Base-by-base conservation (phyloP, 139 green algal genomes). In the Coelastrella sp. region DNA sequence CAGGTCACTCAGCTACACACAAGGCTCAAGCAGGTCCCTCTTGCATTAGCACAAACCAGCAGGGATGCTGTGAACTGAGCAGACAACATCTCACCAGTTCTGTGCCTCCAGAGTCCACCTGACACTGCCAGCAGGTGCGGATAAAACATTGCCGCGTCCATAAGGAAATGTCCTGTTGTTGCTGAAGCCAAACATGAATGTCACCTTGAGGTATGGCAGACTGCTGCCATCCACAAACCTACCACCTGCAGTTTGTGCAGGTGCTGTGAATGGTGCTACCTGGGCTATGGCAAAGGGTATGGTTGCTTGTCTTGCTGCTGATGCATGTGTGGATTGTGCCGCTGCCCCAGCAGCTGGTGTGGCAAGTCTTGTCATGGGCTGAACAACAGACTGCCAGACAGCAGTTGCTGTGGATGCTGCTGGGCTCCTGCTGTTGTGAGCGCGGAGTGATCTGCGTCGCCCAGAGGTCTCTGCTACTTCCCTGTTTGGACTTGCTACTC, bases 141-240 rank as follows among this genome's bases (percentile, higher is more conserved):
- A 50, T 25, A 86, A 38, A 25, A 15, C 62, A 50, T 59, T 19
- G 35, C 68, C 67, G 50, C 48, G 30, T 25, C 80, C 80, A 63
- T 86, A 86, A 6, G 80, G 45, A 23, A 80, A 86, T 6, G 80
- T 80, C 80, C 80, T 86, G 80, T 80, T 80, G 45, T n/a, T 51
- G 1, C 40, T 80, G 45, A 86, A 80, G 35, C 80, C 80, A 68
- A 86, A 86, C 45, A 80, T 72, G 67, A 86, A 86, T 13, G 48
- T 79, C 5, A 86, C 13, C 64, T 40, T 86, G 35, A 86, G 35
- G 63, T 7, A 23, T 8, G 79, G 79, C 21, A 8, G 25, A n/a
- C 40, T 60, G 40, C 69, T 60, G 40, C 25, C 27, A 5, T 32
- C 25, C 38, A 41, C 19, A 15, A 51, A 48, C 67, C 5, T 53